phyloP scores from a whole-genome alignment of 805 yeast species.

The Lachancea quebecensis region DNA sequence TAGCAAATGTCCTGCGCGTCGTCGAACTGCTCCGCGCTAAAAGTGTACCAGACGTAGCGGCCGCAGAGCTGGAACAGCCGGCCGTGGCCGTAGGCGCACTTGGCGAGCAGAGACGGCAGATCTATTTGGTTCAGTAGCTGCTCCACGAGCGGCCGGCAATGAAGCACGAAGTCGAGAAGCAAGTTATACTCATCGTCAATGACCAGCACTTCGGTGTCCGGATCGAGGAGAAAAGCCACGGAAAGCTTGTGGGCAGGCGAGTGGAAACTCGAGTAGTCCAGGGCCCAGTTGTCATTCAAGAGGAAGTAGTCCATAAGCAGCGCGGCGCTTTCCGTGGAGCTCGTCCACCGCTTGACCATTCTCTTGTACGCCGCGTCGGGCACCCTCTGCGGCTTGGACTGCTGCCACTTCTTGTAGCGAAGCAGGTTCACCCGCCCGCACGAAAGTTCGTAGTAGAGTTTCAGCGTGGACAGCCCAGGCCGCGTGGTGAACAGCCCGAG shows the following conservation, averaged over 20 bases:
- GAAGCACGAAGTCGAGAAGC: slow-evolving; percentile 14
- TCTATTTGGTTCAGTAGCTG: slow-evolving; percentile 2
- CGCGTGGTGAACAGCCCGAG: slow-evolving; percentile 20
- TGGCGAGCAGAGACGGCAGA: not conserved
- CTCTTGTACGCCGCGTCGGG: slow-evolving; percentile 3
- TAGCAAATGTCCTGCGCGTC: slow-evolving; percentile 5
- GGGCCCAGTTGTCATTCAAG: slow-evolving; percentile 9
- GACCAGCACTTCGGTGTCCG: slow-evolving; percentile 8
- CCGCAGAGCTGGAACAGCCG: slow-evolving; percentile 9
- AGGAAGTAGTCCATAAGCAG: slow-evolving; percentile 13
- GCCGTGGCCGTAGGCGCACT: not conserved
- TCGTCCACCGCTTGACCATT: slow-evolving; percentile 9
- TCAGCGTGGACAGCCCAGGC: slow-evolving; percentile 19
- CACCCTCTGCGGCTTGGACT: not conserved
- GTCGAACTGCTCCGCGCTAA: not conserved
- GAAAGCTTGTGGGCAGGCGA: slow-evolving; percentile 11
- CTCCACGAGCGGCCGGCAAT: slow-evolving; percentile 11
- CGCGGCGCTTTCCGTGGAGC: slow-evolving; percentile 3
- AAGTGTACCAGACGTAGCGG: slow-evolving; percentile 7
- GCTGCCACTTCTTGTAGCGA: slow-evolving; percentile 7
- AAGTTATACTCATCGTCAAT: slow-evolving; percentile 14
- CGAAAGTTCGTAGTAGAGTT: slow-evolving; percentile 7
- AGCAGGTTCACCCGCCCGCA: slow-evolving; percentile 8
- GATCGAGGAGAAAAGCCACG: slow-evolving; percentile 4
- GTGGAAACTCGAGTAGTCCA: slow-evolving; percentile 8